A percentile compares a stretch with the other conserved stretches of the same genome.
Conservation (phyloP, 768 basidiomycete genomes). For the Amanita muscaria region DNA sequence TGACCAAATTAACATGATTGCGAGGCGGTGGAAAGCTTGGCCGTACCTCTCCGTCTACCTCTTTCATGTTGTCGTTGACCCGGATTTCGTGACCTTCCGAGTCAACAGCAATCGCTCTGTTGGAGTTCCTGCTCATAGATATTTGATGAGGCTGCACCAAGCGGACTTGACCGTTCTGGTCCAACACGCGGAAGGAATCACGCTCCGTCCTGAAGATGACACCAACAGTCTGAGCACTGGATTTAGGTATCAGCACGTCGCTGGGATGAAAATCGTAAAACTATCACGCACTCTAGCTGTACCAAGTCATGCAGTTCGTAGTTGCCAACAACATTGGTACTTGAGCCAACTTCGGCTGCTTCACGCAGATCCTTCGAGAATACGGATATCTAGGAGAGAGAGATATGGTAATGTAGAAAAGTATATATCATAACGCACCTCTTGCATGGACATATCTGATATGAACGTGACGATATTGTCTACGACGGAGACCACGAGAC, state of each 20-base stretch:
- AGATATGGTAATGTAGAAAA: conserved; percentile 4
- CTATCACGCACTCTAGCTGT: conserved; percentile 76
- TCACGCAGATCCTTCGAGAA: conserved; percentile 97
- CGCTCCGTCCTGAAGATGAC: conserved; percentile 97
- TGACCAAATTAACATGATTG: neutral
- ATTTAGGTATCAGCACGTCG: conserved; percentile 8
- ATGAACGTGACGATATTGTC: conserved; percentile 92
- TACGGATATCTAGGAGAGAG: conserved; percentile 66
- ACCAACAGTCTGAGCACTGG: conserved; percentile 84
- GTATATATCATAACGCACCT: conserved; percentile 40
- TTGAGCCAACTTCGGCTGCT: conserved; percentile 93
- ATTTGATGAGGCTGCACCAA: conserved; percentile 92
- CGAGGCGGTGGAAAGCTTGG: conserved; percentile 2
- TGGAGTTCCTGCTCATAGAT: conserved; percentile 78
- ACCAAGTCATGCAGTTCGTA: conserved; percentile 96
- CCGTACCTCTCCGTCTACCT: conserved; percentile 78
- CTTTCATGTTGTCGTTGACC: conserved; percentile 87
- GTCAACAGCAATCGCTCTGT: conserved; percentile 81
- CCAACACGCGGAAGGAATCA: conserved; percentile 90
- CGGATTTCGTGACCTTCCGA: conserved; percentile 81
- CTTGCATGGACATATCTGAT: conserved; percentile 96
- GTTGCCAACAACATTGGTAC: conserved; percentile 82
- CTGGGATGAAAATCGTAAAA: neutral
- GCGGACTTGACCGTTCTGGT: conserved; percentile 87
- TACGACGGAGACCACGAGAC: conserved; percentile 86